These are phyloP conservation scores for Xylariales sp. DNA, from an alignment of 2,329 filamentous ascomycete genomes.

Conservation along the genomic window DNA sequence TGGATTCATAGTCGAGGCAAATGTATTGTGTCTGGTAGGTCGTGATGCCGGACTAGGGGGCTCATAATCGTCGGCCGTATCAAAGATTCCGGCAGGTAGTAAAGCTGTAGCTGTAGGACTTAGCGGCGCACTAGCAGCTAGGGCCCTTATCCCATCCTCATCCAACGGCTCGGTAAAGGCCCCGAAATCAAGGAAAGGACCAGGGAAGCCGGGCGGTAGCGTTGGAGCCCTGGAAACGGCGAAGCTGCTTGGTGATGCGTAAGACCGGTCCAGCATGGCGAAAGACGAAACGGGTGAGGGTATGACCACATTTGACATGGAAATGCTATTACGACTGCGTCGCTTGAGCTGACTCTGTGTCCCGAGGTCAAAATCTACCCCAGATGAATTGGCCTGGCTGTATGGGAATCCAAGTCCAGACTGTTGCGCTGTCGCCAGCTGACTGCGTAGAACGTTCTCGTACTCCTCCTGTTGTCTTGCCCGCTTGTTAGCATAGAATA, in stretches of 20 bases:
- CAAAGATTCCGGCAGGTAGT: constrained; percentile 63
- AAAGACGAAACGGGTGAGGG: constrained; percentile 38
- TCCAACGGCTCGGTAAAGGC: constrained; percentile 43
- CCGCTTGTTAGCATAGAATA: constrained; percentile 41
- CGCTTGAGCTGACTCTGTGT: constrained; percentile 39
- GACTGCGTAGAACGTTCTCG: constrained; percentile 40
- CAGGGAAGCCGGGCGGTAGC: constrained; percentile 45
- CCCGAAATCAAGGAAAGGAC: constrained; percentile 46
- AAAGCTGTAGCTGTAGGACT: constrained; percentile 73
- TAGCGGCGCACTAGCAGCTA: constrained; percentile 64
- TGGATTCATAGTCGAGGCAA: constrained; percentile 29
- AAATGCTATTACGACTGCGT: constrained; percentile 44
- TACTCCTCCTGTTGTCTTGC: constrained; percentile 37
- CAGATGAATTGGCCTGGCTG: constrained; percentile 38
- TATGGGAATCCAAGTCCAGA: constrained; percentile 38
- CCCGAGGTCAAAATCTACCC: constrained; percentile 43
- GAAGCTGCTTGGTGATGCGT: constrained; percentile 47
- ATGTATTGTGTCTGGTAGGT: constrained; percentile 28
- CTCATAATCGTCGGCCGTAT: constrained; percentile 59
- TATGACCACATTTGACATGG: constrained; percentile 36
- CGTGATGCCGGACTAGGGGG: constrained; percentile 37
- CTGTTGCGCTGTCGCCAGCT: constrained; percentile 39
- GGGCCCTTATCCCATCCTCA: constrained; percentile 57
- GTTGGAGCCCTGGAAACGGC: constrained; percentile 33
- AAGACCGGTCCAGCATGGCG: constrained; percentile 34